Base-by-base conservation (phyloP, 2,329 filamentous ascomycete genomes). In the Grosmannia penicillata region DNA sequence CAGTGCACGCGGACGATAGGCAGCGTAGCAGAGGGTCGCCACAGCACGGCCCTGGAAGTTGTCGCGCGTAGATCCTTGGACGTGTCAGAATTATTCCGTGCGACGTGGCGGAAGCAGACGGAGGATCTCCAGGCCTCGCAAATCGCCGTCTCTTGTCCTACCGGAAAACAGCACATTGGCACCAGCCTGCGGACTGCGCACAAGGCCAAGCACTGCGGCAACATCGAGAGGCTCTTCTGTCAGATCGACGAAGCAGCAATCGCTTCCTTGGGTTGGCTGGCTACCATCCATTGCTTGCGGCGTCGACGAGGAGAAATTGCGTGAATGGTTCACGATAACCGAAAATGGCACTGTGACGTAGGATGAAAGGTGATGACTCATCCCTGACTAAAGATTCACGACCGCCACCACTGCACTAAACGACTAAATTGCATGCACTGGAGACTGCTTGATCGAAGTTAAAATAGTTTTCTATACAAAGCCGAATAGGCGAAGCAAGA, bases 121-220 rank as follows among this genome's bases (percentile, higher is more conserved):
- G n/a, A n/a, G n/a, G n/a, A n/a, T n/a, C n/a, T n/a, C n/a, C n/a
- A n/a, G n/a, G n/a, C n/a, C n/a, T n/a, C n/a, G n/a, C n/a, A n/a
- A 32, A 31, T 19, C 30, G 9, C 4, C 24, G 7, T 25, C 24
- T 11, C 18, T 8, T 6, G 35, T 30, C 9, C 2, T 17, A 76
- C 81, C 82, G 41, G 78, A 76, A 54, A 87, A 87, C 25, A 86
- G 51, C 9, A 87, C 80, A 35, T 85, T 79, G 11, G 82, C 82
- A 6, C 82, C 82, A 10, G 82, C 81, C 49, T 75, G 70, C 17
- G 79, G 76, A 48, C 72, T 82, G 46, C 80, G 76, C 18, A 91
- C 82, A 33, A 65, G 68, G 47, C 76, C 63, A 56, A 85, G 78
- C 23, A 72, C 61, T 6, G 62, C 50, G 17, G 66, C 61, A 17